Evolutionary conservation across 2,329 filamentous ascomycete genomes (phyloP), one percentile per base, ranked within the genome.

Genomic region (Colletotrichum lindemuthianum): DNA sequence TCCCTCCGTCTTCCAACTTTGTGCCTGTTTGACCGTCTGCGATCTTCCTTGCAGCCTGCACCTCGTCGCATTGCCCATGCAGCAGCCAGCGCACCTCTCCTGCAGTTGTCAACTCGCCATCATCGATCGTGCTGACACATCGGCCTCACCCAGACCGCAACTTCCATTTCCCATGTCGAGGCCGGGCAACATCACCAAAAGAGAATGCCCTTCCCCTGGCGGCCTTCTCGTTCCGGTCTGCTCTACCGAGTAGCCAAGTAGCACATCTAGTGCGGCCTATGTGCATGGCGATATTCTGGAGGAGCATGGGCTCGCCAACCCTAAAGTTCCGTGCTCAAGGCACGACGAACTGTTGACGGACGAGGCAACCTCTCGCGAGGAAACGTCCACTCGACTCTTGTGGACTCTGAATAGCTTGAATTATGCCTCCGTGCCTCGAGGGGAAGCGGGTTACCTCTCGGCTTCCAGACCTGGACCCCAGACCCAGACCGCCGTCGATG

Each of bases 141-240:
- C 44, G 51, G 34, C 33, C 41, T 52, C 41, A 15, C 43, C 34
- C 60, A 64, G 60, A 64, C 61, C 61, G 61, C 61, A 65, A 60
- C 61, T 65, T 60, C 41, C 39, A 12, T 24, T 33, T 16, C 15
- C 24, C 59, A 58, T 51, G 33, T 58, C 34, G 37, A 63, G 50
- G 40, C 50, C 41, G 16, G 11, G n/a, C 43, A n/a, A n/a, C 43
- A 16, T 45, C 43, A 24, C 39, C 50, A 15, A 7, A 8, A 33
- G 39, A 7, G 40, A 33, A 16, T 12, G 9, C 8, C 34, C 45
- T 48, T 8, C 8, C 24, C 13, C 45, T 12, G 11, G 16, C 44
- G 13, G 32, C 57, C 50, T 49, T 48, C 58, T 8, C 34, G 50
- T 55, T 48, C 58, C 37, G 47, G 15, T 51, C n/a, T 56, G 50